Evolutionary conservation across 257 asterid species (phyloP).

Genomic region (Solanum pimpinellifolium): DNA sequence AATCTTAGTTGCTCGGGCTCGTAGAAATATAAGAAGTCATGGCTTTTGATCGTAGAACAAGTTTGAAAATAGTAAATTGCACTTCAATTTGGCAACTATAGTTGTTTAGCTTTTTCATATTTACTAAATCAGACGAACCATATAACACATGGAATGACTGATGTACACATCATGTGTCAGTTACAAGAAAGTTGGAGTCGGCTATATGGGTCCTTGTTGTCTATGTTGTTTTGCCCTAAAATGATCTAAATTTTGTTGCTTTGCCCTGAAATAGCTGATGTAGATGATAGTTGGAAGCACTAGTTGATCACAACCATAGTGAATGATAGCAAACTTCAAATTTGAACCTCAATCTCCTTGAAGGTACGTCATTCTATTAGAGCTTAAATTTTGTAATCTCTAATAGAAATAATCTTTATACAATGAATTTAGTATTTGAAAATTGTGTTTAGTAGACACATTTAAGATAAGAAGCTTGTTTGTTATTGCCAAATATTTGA

Average conservation of each 20-base stretch:
- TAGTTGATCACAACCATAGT: slow-evolving; percentile 42
- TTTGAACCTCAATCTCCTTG: too few relatives aligned
- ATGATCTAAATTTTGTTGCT: too few relatives aligned
- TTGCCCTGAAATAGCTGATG: slow-evolving; percentile 46
- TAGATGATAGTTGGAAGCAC: slow-evolving; percentile 82
- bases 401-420: too few relatives aligned
- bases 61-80: background rate
- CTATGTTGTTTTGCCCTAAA: background rate
- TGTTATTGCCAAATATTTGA: too few relatives aligned
- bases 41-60: background rate
- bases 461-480: too few relatives aligned
- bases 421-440: too few relatives aligned
- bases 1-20: too few relatives aligned
- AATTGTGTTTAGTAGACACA: too few relatives aligned
- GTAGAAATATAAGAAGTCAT: background rate
- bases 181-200: background rate
- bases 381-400: too few relatives aligned
- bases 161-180: background rate
- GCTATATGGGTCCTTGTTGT: background rate
- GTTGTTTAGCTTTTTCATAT: background rate
- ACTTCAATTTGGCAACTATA: background rate
- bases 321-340: too few relatives aligned
- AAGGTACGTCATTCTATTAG: too few relatives aligned
- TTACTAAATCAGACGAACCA: background rate
- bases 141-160: background rate